Evolutionary conservation across 2,329 filamentous ascomycete genomes (phyloP), one percentile per base, ranked within the genome.

Genomic region (Hypoxylon sp.): DNA sequence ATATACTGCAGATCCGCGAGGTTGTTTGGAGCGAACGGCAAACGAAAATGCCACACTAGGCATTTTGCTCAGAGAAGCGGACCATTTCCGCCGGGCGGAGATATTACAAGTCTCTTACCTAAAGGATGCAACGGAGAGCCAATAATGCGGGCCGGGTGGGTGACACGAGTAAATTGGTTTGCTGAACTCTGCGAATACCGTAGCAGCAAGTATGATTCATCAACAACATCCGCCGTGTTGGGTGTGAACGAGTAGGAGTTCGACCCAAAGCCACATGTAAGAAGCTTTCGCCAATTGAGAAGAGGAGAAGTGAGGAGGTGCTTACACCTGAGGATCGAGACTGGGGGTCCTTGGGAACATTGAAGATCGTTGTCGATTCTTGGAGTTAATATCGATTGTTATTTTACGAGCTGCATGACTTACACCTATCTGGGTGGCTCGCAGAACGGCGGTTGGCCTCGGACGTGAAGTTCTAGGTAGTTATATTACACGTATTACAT

Each of bases 121-220:
- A 57, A 58, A 32, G 52, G 34, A 28, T 51, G 13, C 10, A 45
- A 45, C 38, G n/a, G 21, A 19, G 46, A 63, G 30, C 67, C 67
- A 69, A 69, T 69, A 23, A 32, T 2, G 34, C 6, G 46, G 38
- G 13, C 41, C 28, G 63, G 52, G 49, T 67, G 67, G 57, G 67
- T 67, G 43, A 49, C 59, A 67, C 67, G 50, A 23, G 49, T 36
- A 61, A 60, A 43, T 43, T 69, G 60, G 63, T 67, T 67, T 59
- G 57, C 56, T 65, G 28, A 28, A 30, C 23, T 45, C 28, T 38
- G 48, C 23, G 43, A 52, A 34, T 48, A 41, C 53, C 23, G 55
- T 60, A 46, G 63, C 59, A 62, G 49, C 34, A 51, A 41, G 36
- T 14, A 64, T 67, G 56, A 64, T 59, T 67, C 63, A 67, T 51